A percentile compares a stretch with the other conserved stretches of the same genome.
Evolutionary conservation across 345 rosid genomes (phyloP).

Genomic region (Aquilaria sinensis): DNA sequence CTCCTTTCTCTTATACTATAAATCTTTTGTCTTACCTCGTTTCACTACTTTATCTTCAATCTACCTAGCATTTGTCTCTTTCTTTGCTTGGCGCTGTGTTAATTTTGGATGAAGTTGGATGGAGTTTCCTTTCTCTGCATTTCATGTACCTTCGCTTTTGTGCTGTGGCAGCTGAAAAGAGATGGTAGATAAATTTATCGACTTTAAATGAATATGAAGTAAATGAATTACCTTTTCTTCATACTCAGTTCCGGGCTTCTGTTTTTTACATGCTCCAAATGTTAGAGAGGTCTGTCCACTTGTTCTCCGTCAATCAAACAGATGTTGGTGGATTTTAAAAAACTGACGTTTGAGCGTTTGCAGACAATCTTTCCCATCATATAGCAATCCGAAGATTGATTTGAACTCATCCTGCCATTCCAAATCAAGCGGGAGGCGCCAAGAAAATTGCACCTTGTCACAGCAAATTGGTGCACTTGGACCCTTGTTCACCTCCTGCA

Average conservation of each 20-base stretch:
- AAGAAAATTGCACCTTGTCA: conserved; percentile 12
- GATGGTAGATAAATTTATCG: neutral
- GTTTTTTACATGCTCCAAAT: neutral
- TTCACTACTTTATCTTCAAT: neutral
- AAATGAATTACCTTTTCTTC: neutral
- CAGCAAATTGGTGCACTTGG: conserved; percentile 15
- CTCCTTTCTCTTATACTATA: conserved; percentile 1
- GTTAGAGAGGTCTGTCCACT: too few relatives aligned
- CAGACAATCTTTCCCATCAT: conserved; percentile 31
- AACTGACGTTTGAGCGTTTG: conserved; percentile 6
- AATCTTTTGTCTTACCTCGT: neutral
- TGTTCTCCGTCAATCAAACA: too few relatives aligned
- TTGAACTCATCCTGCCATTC: conserved; percentile 15
- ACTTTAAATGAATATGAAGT: neutral
- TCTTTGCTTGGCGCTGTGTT: neutral
- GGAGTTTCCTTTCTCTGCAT: neutral
- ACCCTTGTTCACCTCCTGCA: conserved; percentile 9
- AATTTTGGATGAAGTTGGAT: conserved; percentile 2
- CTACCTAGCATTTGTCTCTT: conserved; percentile 1
- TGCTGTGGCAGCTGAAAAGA: neutral
- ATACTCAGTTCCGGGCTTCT: neutral
- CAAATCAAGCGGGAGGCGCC: conserved; percentile 21
- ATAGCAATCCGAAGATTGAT: conserved; percentile 11
- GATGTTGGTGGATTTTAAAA: neutral
- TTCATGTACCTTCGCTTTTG: neutral